Evolutionary conservation across 1,284 basidiomycete genomes (phyloP), one percentile per base, ranked within the genome.

Genomic region (Ustilago xerochloae): DNA sequence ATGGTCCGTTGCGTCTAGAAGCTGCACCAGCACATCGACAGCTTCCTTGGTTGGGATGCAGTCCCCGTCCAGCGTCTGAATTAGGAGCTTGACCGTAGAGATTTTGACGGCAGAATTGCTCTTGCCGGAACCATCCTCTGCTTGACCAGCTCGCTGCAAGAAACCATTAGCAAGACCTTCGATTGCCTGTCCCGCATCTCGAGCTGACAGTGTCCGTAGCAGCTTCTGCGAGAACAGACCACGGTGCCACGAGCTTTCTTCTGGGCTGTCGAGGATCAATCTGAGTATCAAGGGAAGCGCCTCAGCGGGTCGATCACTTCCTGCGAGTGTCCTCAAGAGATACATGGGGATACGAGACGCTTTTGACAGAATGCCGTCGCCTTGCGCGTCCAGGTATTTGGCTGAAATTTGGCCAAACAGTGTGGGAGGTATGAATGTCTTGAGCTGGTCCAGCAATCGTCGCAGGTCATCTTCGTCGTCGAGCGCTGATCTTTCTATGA

Each of bases 201-300:
- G 7, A 7, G 50, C 50, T 18, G 24, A 24, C 15, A 52, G 36
- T 16, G 7, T 35, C 41, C n/a, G 6, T 7, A 52, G 20, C 24
- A 18, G 41, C 29, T 28, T 5, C 18, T 18, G 20, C 7, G 50
- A 52, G 24, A 52, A 52, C 22, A 52, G 36, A 7, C 32, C n/a
- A n/a, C 50, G 50, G n/a, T 52, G 36, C 50, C 50, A 52, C 16
- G 50, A 52, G 50, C 50, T 52, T 24, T 39, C 50, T 8, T 38
- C 20, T 15, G 35, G 13, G 35, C 35, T 28, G 12, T 52, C 50
- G 9, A 52, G 50, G 4, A 52, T 28, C 30, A 26, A 16, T n/a
- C 26, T 20, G 10, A 52, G 35, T 26, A 39, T 36, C 6, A 39
- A 28, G 3, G 18, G 10, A 16, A 39, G 10, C 16, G 50, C 33